Percentiles rank a stretch among this genome's conserved stretches.
Conservation (phyloP, 2,329 filamentous ascomycete species). For the Tolypocladium inflatum region DNA sequence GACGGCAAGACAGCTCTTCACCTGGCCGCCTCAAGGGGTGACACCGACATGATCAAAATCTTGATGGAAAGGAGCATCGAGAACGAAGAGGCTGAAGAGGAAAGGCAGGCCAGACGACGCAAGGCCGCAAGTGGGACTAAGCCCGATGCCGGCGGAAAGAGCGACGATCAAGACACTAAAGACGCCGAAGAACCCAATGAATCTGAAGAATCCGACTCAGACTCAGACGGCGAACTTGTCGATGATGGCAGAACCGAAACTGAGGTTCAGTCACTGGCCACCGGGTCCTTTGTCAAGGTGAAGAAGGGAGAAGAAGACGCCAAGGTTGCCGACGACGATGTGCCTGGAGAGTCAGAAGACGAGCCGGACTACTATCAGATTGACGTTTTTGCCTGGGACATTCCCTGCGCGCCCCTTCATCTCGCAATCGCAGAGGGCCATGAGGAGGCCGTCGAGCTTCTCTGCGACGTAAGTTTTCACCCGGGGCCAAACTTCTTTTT, state of each 20-base stretch:
- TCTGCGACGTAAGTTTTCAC: conserved; percentile 46
- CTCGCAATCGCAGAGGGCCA: conserved; percentile 69
- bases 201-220: conserved; percentile 24
- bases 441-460: conserved; percentile 54
- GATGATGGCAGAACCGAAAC: conserved; percentile 38
- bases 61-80: conserved; percentile 64
- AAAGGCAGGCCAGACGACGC: conserved; percentile 42
- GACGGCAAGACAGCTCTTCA: conserved; percentile 80
- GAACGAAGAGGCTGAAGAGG: conserved; percentile 61
- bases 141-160: conserved; percentile 6
- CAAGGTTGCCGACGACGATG: conserved; percentile 23
- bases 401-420: conserved; percentile 63
- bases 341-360: conserved; percentile 45
- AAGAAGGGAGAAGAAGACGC: conserved; percentile 30
- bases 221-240: conserved; percentile 36
- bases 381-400: conserved; percentile 73
- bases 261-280: conserved; percentile 44
- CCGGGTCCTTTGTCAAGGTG: conserved; percentile 69
- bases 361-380: conserved; percentile 75
- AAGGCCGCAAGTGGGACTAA: conserved; percentile 18
- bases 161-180: conserved; percentile 3
- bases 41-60: conserved; percentile 58
- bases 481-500: not conserved
- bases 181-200: conserved; percentile 16
- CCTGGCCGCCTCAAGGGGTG: conserved; percentile 63